Conservation (phyloP, 1,284 basidiomycete genomes). For the Clitocybe nebularis region DNA sequence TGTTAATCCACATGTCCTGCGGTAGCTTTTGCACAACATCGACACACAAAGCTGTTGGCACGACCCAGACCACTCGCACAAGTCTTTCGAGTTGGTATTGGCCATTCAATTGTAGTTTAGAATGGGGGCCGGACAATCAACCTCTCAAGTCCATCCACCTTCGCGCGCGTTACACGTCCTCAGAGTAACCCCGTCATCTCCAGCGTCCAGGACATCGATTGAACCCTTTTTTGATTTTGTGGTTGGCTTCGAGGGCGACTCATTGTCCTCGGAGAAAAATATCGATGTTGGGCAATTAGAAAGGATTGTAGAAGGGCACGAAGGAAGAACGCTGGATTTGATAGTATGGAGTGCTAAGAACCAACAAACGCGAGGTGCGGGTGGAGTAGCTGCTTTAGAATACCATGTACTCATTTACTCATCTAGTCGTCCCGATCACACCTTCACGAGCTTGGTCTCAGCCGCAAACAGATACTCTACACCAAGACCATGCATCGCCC, state of each 20-base stretch:
- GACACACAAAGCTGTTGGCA: not conserved
- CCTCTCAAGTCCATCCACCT: slow-evolving; percentile 51
- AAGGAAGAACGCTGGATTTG: slow-evolving; percentile 75
- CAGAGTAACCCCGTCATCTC: slow-evolving; percentile 83
- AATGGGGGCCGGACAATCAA: slow-evolving; percentile 78
- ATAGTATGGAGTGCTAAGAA: slow-evolving; percentile 92
- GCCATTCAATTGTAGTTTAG: not conserved
- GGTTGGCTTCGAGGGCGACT: slow-evolving; percentile 80
- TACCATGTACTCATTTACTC: slow-evolving; percentile 11
- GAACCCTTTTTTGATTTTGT: slow-evolving; percentile 98
- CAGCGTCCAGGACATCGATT: slow-evolving; percentile 80
- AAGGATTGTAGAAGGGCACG: slow-evolving; percentile 81
- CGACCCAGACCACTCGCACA: not conserved
- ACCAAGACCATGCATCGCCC: slow-evolving; percentile 20
- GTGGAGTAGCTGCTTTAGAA: not conserved
- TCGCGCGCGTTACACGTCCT: slow-evolving; percentile 78
- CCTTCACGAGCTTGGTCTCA: slow-evolving; percentile 86
- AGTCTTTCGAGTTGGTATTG: not conserved
- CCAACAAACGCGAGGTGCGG: slow-evolving; percentile 76
- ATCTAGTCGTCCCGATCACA: slow-evolving; percentile 74
- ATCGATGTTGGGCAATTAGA: slow-evolving; percentile 77
- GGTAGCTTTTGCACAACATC: not conserved
- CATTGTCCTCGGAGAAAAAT: slow-evolving; percentile 48
- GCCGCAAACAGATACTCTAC: slow-evolving; percentile 25
- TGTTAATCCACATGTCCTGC: not conserved